Evolutionary conservation across 2,329 filamentous ascomycete species (phyloP), one percentile per base, ranked within the genome.

Genomic region (Fusarium mundagurra): DNA sequence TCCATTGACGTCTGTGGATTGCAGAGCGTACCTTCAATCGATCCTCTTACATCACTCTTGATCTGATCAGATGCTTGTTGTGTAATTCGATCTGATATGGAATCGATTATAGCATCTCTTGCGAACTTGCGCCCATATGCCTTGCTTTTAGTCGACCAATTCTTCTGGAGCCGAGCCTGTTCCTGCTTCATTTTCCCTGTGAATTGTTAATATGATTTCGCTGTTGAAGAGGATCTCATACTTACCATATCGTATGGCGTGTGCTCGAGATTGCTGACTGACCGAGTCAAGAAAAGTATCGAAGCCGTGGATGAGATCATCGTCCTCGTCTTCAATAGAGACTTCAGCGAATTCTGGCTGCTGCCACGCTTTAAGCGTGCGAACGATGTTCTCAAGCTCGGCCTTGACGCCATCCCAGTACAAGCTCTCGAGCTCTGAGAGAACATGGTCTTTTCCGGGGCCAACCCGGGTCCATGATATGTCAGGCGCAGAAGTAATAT

Each of bases 351-450:
- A 65, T 24, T 76, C 66, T 38, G 74, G 62, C 29, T 74, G 67
- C 39, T 75, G 69, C 74, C 74, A 76, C 11, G 39, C 59, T 51
- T 67, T 75, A 24, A 76, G 72, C 6, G 74, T 76, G 5, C 72
- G 72, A n/a, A 76, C 54, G 29, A 76, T 76, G 45, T 76, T 76
- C 48, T 76, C 74, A 24, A 76, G 74, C 51, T 76, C 74, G 1
- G 63, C 64, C 20, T 71, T 71, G 51, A 76, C 72, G 3, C 74
- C 74, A 38, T 76, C 71, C 74, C 74, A 76, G 50, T 76, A 76
- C 8, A 76, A 27, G 8, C 20, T 61, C 31, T 76, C 54, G 10
- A 76, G 69, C 20, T 76, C 74, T 9, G 47, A 45, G 36, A 75
- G 61, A 31, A 72, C n/a, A 60, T 75, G 59, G 13, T 73, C 73